Evolutionary conservation across 495 filamentous ascomycete species (phyloP), one percentile per base, ranked within the genome.

Genomic region (Tuber umbilicatum): DNA sequence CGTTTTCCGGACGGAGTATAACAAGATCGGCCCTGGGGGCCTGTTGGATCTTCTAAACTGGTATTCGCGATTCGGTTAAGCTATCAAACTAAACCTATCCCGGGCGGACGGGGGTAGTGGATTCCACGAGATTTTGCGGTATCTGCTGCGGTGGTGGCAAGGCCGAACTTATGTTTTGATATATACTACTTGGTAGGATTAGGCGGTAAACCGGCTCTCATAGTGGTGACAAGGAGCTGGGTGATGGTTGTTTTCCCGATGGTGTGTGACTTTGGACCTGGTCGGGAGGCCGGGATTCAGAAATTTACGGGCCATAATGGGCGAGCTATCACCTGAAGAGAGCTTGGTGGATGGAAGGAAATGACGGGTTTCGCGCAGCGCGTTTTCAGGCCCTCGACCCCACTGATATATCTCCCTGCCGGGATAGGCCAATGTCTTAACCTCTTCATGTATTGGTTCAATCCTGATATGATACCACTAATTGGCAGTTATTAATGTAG

Each of bases 111-210:
- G n/a, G n/a, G n/a, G n/a, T n/a, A n/a, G n/a, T n/a, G n/a, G n/a
- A n/a, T n/a, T n/a, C n/a, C n/a, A n/a, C n/a, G n/a, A n/a, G n/a
- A n/a, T n/a, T n/a, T n/a, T n/a, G n/a, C n/a, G n/a, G n/a, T n/a
- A 6, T 60, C n/a, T 60, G n/a, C 39, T 21, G 14, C 27, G 42
- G 45, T 38, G 16, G 3, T 68, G 67, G 31, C 21, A 43, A 55
- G 68, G 19, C 70, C 27, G 47, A 75, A 68, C 38, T 41, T 76
- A 70, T 64, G 70, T 70, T 75, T 75, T 76, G 39, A 74, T 74
- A 35, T 74, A n/a, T 42, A 68, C 50, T n/a, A 23, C 38, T 40
- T 19, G 39, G 40, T 41, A 69, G 31, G 19, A 40, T 31, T 40
- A 17, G 69, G 31, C 6, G n/a, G 23, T 17, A 47, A 71, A 71